Evolutionary conservation across 106 monocot genomes (phyloP), one percentile per base, ranked within the genome.

Genomic region (Alisma plantagoaquatica): DNA sequence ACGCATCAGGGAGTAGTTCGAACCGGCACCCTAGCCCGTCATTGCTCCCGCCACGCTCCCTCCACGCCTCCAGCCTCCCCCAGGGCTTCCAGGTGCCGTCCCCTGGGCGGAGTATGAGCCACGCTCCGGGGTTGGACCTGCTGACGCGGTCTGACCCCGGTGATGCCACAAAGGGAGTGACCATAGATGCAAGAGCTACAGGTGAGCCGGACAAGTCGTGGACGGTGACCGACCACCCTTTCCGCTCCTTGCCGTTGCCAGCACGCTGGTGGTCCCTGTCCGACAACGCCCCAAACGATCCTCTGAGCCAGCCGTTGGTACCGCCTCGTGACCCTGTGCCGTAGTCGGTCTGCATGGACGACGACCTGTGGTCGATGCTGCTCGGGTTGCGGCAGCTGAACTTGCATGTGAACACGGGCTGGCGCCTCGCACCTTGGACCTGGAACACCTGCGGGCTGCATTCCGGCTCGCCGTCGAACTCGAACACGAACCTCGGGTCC

Each of bases 341-440:
- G n/a, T n/a, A n/a, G n/a, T n/a, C n/a, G n/a, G n/a, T n/a, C n/a
- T n/a, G n/a, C n/a, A n/a, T n/a, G n/a, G n/a, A 92, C 86, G 82
- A 67, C 30, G 82, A 73, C 53, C 76, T 44, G 44, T 77, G 56
- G 55, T 59, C 53, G n/a, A 71, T 62, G 55, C 77, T 80, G 32
- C 43, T 54, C 57, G 70, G 14, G 42, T 57, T 75, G 1, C 85
- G 73, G 74, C 71, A 79, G 51, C 68, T 63, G 73, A 94, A 94
- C 63, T 83, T 88, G 84, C 87, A 88, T 21, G 87, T 84, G 77
- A 94, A 94, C 29, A 88, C 82, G 14, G 94, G 94, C 75, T 94
- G 94, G 46, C 77, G 56, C 61, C 71, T 61, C 18, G 23, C 41
- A 0, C 87, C 88, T 53, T 76, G 68, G 10, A 94, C 66, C 68